Base-by-base conservation (phyloP, 306 rosid genomes). In the Luffa aegyptiaca region DNA sequence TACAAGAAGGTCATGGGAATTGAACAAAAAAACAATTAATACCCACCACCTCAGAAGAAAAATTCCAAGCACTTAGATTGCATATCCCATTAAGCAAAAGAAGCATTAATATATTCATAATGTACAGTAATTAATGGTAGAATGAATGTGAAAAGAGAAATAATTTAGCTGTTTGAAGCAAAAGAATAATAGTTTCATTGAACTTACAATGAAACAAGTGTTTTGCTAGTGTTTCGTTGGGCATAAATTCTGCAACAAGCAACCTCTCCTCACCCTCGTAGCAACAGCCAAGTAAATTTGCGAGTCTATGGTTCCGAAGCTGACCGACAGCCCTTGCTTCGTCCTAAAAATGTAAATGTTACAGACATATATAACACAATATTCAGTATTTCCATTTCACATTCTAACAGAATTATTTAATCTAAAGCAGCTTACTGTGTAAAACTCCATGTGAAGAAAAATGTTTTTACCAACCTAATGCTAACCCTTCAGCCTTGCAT, bases 121-220 rank as follows among this genome's bases (percentile, higher is more conserved):
- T 33, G 42, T 26, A 62, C 2, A 62, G 69, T 4, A 59, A 2
- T 21, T 3, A 31, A 59, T 21, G 9, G 16, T 20, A 37, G 36
- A 13, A 21, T 59, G 36, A 8, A 59, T 62, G 41, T 62, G 69
- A 26, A 62, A 71, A 42, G 42, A 72, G 57, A 21, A n/a, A 72
- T 62, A 66, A 66, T 17, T 4, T 18, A 66, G 49, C 10, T 46
- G 58, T 46, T 31, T 46, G 61, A 3, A 39, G 61, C 71, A 75
- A 46, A 82, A 72, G 44, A 69, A 57, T 41, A 18, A 63, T 45
- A 51, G 76, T 48, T 33, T 17, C 3, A 75, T 73, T 55, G 53
- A 41, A 90, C 99, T 88, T 89, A 95, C 97, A 95, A 78, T 95
- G 99, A 68, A 95, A 95, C 80, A 93, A 91, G 91, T 95, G 97